A percentile compares a stretch with the other conserved stretches of the same genome.
These are phyloP conservation scores for Alectoria sarmentosa DNA, from an alignment of 495 filamentous ascomycete genomes.

Conservation along the genomic window DNA sequence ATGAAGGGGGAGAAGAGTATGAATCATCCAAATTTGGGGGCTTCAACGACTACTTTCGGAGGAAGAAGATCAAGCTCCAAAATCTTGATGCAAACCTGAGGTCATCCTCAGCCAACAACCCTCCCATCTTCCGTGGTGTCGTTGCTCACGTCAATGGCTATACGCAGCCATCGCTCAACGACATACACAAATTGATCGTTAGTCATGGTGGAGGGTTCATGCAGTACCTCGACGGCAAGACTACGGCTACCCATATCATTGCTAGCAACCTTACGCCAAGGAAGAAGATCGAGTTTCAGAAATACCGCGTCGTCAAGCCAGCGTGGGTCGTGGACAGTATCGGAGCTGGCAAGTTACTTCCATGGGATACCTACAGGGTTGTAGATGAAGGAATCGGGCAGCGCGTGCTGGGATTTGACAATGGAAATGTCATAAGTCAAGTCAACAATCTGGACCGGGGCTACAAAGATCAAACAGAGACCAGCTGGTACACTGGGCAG, in stretches of 20 bases:
- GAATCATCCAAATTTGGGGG: conserved; percentile 79
- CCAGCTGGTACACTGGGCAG: conserved; percentile 74
- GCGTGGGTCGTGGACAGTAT: conserved; percentile 92
- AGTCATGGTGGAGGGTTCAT: conserved; percentile 87
- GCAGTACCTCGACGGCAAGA: conserved; percentile 93
- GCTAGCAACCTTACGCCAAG: conserved; percentile 84
- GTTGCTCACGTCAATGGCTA: conserved; percentile 91
- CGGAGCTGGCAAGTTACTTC: conserved; percentile 65
- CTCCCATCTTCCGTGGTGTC: conserved; percentile 80
- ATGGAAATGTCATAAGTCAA: conserved; percentile 61
- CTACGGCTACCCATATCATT: conserved; percentile 89
- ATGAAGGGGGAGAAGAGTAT: conserved; percentile 88
- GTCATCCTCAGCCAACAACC: conserved; percentile 55
- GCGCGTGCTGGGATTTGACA: conserved; percentile 68
- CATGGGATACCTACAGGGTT: conserved; percentile 78
- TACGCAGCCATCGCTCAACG: conserved; percentile 82
- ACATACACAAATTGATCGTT: conserved; percentile 79
- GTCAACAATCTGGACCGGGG: conserved; percentile 44
- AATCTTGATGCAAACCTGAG: conserved; percentile 83
- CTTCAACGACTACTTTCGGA: conserved; percentile 81
- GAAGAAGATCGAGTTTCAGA: conserved; percentile 77
- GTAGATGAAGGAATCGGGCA: conserved; percentile 73
- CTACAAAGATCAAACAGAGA: conserved; percentile 69
- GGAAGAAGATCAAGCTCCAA: conserved; percentile 93
- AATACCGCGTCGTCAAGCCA: conserved; percentile 91